Evolutionary conservation across 305 asterid species (phyloP).

Genomic region (Fraxinus nigra): DNA sequence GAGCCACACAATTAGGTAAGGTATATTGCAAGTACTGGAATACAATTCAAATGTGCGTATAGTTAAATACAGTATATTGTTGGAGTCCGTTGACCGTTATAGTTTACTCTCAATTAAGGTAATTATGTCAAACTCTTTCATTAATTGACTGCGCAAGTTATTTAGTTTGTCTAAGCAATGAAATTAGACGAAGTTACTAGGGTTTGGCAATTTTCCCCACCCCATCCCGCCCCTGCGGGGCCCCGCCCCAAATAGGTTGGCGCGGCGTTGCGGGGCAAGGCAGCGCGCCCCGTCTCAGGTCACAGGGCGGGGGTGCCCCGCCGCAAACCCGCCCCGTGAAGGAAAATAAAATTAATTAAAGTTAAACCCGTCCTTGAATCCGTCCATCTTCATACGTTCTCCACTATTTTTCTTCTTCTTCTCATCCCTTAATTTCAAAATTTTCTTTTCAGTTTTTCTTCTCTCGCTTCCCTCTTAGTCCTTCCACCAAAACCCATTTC

Average conservation of each 20-base stretch:
- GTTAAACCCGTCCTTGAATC: conserved; percentile 46
- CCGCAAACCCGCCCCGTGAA: too few species aligned
- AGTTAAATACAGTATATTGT: too few species aligned
- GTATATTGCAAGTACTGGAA: not conserved
- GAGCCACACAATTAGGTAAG: not conserved
- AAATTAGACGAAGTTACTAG: not conserved
- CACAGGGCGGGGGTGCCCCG: too few species aligned
- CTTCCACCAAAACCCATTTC: conserved; percentile 1
- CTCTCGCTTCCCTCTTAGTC: not conserved
- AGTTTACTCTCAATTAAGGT: too few species aligned
- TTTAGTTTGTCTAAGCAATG: not conserved
- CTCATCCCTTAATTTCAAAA: not conserved
- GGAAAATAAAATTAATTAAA: not conserved
- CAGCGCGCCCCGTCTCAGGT: too few species aligned
- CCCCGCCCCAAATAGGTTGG: too few species aligned
- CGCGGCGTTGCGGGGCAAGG: too few species aligned
- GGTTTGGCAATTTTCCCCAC: too few species aligned
- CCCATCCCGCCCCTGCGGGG: too few species aligned
- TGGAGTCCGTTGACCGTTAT: not conserved
- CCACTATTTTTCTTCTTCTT: not conserved
- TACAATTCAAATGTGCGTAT: not conserved
- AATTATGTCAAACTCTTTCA: too few species aligned
- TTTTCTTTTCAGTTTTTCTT: not conserved
- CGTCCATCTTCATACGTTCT: conserved; percentile 25
- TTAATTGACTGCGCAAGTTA: too few species aligned